Evolutionary conservation across 2,329 filamentous ascomycete genomes (phyloP).

Genomic region (Chaetomium globosum): DNA sequence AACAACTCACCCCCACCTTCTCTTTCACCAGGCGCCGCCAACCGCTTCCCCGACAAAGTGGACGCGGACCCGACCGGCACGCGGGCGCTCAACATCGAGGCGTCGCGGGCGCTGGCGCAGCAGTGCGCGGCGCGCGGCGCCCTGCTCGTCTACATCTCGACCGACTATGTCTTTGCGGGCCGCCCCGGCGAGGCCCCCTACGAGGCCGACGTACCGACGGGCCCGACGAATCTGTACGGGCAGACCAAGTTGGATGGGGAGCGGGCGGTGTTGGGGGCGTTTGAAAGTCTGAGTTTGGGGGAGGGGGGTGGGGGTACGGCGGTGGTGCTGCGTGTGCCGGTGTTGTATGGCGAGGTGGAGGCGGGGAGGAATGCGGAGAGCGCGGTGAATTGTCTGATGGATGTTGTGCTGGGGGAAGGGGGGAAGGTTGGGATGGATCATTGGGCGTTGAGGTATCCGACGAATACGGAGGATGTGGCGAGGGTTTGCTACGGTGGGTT

Average conservation of each 20-base stretch:
- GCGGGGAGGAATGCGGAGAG: constrained; percentile 72
- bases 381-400: constrained; percentile 80
- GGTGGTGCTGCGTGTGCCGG: constrained; percentile 76
- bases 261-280: constrained; percentile 66
- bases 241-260: constrained; percentile 65
- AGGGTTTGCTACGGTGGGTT: constrained; percentile 69
- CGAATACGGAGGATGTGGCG: constrained; percentile 84
- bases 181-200: constrained; percentile 82
- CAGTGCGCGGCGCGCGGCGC: constrained; percentile 64
- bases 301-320: constrained; percentile 54
- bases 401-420: constrained; percentile 67
- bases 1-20: not conserved
- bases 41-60: constrained; percentile 85
- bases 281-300: constrained; percentile 48
- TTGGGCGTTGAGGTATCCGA: constrained; percentile 82
- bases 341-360: constrained; percentile 81
- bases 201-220: constrained; percentile 62
- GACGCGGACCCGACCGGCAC: constrained; percentile 77
- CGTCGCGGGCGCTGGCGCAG: constrained; percentile 66
- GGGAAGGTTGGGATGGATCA: constrained; percentile 77
- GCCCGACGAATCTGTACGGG: constrained; percentile 75
- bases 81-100: constrained; percentile 71
- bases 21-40: constrained; percentile 68
- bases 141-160: constrained; percentile 76
- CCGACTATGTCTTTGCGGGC: constrained; percentile 79